These are phyloP conservation scores for Chenopodium album DNA, from an alignment of 148 eudicot species.

Conservation along the genomic window DNA sequence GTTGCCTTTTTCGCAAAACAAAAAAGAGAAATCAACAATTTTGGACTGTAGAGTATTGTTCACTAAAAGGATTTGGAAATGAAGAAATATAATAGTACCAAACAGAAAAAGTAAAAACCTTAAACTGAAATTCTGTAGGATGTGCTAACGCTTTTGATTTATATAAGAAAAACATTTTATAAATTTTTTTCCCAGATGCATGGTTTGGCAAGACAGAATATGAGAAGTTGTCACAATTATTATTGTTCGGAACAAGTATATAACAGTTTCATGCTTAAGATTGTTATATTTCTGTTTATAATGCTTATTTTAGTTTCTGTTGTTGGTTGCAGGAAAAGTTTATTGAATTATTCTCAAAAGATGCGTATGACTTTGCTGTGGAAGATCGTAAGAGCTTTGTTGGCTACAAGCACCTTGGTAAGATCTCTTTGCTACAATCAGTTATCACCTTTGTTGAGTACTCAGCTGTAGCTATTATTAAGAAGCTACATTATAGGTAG, in stretches of 20 bases:
- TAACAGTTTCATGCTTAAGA: neutral
- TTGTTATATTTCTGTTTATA: neutral
- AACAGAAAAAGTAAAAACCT: neutral
- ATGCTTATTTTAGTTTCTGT: neutral
- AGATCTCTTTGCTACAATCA: conserved; percentile 21
- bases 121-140: neutral
- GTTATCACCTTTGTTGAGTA: neutral
- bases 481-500: neutral
- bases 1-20: too few relatives aligned
- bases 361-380: conserved; percentile 58
- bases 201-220: neutral
- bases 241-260: neutral
- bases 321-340: conserved; percentile 65
- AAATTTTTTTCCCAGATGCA: neutral
- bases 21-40: neutral
- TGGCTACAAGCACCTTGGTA: conserved; percentile 68
- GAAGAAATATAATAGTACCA: neutral
- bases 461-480: neutral
- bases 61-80: neutral
- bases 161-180: neutral
- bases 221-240: neutral
- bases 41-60: neutral
- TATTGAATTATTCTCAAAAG: conserved; percentile 53
- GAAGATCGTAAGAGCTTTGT: conserved; percentile 49
- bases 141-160: neutral